phyloP scores from a whole-genome alignment of 345 rosid species.

The Punica granatum region DNA sequence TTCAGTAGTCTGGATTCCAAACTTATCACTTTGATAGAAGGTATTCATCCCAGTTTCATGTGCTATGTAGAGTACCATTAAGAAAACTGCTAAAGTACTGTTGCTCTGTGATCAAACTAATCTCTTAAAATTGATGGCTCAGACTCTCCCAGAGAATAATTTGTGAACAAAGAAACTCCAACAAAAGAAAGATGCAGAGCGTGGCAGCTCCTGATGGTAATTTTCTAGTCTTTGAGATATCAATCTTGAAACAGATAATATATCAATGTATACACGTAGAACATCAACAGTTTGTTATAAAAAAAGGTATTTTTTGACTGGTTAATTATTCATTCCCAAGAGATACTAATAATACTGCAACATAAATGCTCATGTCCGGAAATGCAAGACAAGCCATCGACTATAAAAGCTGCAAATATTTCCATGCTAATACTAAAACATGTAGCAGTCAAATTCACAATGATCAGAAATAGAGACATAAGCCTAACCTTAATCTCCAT shows the following conservation, averaged over 20 bases:
- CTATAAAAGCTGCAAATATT: not conserved
- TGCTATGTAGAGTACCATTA: not conserved
- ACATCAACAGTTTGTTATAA: too few species aligned
- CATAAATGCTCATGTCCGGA: too few species aligned
- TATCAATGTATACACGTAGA: too few species aligned
- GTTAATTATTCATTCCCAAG: too few species aligned
- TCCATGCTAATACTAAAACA: too few species aligned
- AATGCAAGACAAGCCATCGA: too few species aligned
- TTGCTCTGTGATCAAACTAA: not conserved
- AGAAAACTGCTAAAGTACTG: not conserved
- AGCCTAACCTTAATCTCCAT: slow-evolving; percentile 62
- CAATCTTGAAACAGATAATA: not conserved
- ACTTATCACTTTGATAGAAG: not conserved
- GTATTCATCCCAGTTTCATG: not conserved
- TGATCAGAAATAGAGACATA: not conserved
- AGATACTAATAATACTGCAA: too few species aligned
- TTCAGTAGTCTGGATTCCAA: not conserved
- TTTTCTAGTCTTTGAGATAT: not conserved
- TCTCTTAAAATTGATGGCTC: not conserved
- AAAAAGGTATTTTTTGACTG: too few species aligned
- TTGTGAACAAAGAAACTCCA: too few species aligned
- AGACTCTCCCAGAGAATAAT: not conserved
- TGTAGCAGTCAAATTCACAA: not conserved
- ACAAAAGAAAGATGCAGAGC: not conserved
- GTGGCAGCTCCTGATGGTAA: not conserved